Evolutionary conservation across 192 early-diverging fungal species (phyloP).

Genomic region (Podila epigama): DNA sequence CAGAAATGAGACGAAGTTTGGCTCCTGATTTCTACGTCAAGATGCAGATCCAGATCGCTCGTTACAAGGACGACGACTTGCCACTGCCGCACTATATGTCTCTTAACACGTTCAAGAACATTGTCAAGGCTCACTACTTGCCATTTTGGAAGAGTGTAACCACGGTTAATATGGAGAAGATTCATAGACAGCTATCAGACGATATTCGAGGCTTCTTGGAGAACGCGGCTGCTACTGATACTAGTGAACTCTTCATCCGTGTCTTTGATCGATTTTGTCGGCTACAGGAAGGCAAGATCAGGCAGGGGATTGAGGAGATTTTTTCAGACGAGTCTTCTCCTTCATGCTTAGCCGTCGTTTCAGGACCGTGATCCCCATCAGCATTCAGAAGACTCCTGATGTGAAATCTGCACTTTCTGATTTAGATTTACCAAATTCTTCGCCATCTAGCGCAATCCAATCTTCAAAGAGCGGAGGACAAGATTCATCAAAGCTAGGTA

Average conservation of each 20-base stretch:
- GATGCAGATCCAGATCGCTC: not conserved
- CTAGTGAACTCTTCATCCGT: slow-evolving; percentile 1
- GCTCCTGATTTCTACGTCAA: not conserved
- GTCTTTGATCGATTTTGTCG: slow-evolving; percentile 5
- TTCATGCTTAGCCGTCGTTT: not conserved
- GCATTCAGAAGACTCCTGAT: not conserved
- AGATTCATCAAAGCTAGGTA: not conserved
- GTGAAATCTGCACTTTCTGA: not conserved
- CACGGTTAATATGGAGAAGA: not conserved
- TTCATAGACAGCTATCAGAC: not conserved
- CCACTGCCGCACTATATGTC: not conserved
- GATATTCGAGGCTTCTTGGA: not conserved
- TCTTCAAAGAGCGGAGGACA: no score
- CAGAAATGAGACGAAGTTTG: not conserved
- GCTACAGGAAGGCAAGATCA: not conserved
- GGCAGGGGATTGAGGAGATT: not conserved
- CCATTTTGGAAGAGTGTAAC: not conserved
- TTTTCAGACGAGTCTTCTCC: not conserved
- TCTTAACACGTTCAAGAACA: not conserved
- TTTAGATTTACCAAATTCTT: not conserved
- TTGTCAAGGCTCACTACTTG: slow-evolving; percentile 7
- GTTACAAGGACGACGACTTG: not conserved
- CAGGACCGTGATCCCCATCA: not conserved
- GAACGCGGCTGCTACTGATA: not conserved
- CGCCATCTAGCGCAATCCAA: no score